Conservation (phyloP, 2,329 filamentous ascomycete species). For the Claviceps sp. region DNA sequence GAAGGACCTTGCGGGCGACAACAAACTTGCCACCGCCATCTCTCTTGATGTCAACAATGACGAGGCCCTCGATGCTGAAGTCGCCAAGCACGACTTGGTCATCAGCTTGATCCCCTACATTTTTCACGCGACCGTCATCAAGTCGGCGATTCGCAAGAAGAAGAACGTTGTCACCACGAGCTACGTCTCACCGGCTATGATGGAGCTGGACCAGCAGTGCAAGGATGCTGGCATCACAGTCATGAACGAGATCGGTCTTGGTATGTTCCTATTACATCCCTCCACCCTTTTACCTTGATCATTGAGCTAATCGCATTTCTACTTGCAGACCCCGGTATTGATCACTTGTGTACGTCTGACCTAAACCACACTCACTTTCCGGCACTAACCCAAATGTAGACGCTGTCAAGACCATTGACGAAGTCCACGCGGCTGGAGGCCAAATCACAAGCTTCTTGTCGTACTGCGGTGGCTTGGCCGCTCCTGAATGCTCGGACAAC, state of each 20-base stretch:
- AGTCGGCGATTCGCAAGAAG: slow-evolving; percentile 84
- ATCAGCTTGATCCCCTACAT: slow-evolving; percentile 85
- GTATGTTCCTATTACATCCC: slow-evolving; percentile 9
- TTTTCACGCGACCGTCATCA: slow-evolving; percentile 79
- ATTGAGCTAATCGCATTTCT: neutral
- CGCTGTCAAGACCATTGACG: slow-evolving; percentile 75
- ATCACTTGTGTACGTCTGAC: slow-evolving; percentile 38
- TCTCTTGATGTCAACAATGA: slow-evolving; percentile 73
- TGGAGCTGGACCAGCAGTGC: slow-evolving; percentile 67
- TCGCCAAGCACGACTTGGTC: slow-evolving; percentile 67
- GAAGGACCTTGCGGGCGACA: slow-evolving; percentile 57
- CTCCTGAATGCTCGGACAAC: slow-evolving; percentile 67
- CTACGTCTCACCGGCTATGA: slow-evolving; percentile 86
- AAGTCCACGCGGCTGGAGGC: slow-evolving; percentile 77
- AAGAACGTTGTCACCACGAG: slow-evolving; percentile 93
- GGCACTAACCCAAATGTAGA: slow-evolving; percentile 32
- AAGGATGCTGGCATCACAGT: slow-evolving; percentile 92
- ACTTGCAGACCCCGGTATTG: slow-evolving; percentile 49
- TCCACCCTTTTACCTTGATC: neutral
- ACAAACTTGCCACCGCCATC: slow-evolving; percentile 62
- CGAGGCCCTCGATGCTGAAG: slow-evolving; percentile 63
- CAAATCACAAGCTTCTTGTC: slow-evolving; percentile 72
- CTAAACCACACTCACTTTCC: neutral
- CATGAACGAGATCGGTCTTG: slow-evolving; percentile 86
- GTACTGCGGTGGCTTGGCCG: slow-evolving; percentile 57